Percentiles rank a stretch among this genome's conserved stretches.
phyloP scores from a whole-genome alignment of 192 early-diverging fungal species.

The Chytriomyces sp. region DNA sequence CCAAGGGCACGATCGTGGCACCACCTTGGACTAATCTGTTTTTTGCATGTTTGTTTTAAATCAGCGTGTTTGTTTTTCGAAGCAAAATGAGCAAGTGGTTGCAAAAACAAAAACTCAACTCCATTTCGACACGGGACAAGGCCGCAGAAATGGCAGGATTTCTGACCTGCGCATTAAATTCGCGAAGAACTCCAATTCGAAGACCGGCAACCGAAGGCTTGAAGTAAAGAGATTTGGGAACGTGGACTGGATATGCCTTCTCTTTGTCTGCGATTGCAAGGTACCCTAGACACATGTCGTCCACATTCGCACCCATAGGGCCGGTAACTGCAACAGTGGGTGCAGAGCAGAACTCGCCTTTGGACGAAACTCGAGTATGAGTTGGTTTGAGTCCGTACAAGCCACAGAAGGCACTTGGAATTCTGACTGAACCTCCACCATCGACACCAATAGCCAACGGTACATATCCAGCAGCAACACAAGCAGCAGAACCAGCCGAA shows the following conservation, averaged over 20 bases:
- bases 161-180: slow-evolving; percentile 26
- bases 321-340: slow-evolving; percentile 66
- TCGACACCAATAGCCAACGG: slow-evolving; percentile 70
- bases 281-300: slow-evolving; percentile 67
- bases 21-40: slow-evolving; percentile 56
- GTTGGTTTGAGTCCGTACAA: slow-evolving; percentile 80
- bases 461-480: slow-evolving; percentile 66
- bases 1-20: slow-evolving; percentile 66
- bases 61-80: too few relatives aligned
- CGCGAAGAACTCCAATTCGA: slow-evolving; percentile 28
- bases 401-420: slow-evolving; percentile 75
- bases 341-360: slow-evolving; percentile 59
- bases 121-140: slow-evolving; percentile 26
- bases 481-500: slow-evolving; percentile 67
- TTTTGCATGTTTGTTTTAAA: too few relatives aligned
- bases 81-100: not conserved
- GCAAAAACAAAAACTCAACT: slow-evolving; percentile 8
- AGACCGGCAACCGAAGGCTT: slow-evolving; percentile 24
- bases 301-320: slow-evolving; percentile 71
- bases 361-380: slow-evolving; percentile 62
- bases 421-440: slow-evolving; percentile 44
- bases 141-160: slow-evolving; percentile 35
- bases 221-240: slow-evolving; percentile 50
- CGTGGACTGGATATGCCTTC: slow-evolving; percentile 61
- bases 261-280: slow-evolving; percentile 43